Evolutionary conservation across 2,329 filamentous ascomycete species (phyloP), one percentile per base, ranked within the genome.

Genomic region (Tolypocladium album): DNA sequence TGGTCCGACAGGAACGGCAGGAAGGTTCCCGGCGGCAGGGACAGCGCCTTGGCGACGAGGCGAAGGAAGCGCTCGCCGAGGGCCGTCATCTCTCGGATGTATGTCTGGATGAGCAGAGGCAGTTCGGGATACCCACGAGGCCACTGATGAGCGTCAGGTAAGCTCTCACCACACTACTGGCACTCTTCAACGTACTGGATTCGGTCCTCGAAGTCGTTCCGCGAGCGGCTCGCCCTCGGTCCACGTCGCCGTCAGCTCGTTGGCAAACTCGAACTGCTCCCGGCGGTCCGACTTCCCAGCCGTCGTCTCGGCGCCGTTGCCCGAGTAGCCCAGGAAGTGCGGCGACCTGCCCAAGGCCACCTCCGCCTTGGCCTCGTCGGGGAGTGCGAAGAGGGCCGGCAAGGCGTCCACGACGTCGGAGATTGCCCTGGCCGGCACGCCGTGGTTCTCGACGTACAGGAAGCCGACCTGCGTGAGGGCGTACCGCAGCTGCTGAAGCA

Each of bases 181-280:
- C 27, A 31, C 31, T 22, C 13, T 38, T 24, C 27, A 11, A 66
- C 67, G 9, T 65, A 79, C 79, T 76, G 74, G 79, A 64, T 78
- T 81, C 3, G 78, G 79, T 0, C 79, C 79, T n/a, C 74, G 71
- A 31, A 82, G 63, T 3, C 74, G 68, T 58, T 79, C 78, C 58
- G 73, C 75, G 27, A 78, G 59, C 5, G 77, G 74, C 13, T 64
- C 55, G 1, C 67, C 71, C 5, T 64, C 63, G 1, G 64, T 55
- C 67, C 75, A 76, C 1, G 66, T 72, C 1, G 69, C 72, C 0
- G 70, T 60, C 38, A 85, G 69, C 63, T 86, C 82, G 0, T 81
- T 85, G 17, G 80, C 82, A 66, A 83, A 81, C 66, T 86, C 83
- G 56, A 84, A 80, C 64, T 86, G 83, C 67, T 87, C 83, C 22